A percentile compares a stretch with the other conserved stretches of the same genome.
Evolutionary conservation across 1,284 basidiomycete genomes (phyloP).

Genomic region (Pisolithus thermaeus): DNA sequence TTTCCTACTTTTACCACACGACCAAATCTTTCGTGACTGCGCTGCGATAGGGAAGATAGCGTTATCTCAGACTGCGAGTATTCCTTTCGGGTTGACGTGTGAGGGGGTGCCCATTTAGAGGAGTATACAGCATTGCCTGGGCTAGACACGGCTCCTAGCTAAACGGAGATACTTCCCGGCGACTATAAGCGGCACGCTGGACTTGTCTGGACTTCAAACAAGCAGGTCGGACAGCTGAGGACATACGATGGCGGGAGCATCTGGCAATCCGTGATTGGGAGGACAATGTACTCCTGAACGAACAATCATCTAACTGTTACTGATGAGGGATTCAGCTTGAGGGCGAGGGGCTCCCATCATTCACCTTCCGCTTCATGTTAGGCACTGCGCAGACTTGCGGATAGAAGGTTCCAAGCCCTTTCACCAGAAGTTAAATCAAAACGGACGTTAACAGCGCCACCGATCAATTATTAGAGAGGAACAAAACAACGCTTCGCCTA

Average conservation of each 20-base stretch:
- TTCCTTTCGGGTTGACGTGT: not conserved
- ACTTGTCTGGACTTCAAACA: not conserved
- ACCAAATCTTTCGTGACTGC: not conserved
- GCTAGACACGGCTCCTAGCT: not conserved
- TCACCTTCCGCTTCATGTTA: not conserved
- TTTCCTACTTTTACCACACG: slow-evolving; percentile 2
- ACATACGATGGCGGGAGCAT: not conserved
- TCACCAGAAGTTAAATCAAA: not conserved
- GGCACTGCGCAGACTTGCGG: not conserved
- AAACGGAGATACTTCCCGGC: no score
- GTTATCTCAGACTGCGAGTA: not conserved
- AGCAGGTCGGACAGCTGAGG: not conserved
- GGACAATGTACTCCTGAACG: not conserved
- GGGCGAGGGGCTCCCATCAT: not conserved
- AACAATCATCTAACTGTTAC: not conserved
- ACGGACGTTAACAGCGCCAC: not conserved
- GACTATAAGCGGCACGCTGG: no score
- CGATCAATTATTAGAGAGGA: not conserved
- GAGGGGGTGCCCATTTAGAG: not conserved
- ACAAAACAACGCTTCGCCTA: not conserved
- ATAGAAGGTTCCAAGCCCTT: not conserved
- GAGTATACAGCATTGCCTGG: not conserved
- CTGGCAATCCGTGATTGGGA: not conserved
- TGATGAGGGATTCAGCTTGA: not conserved
- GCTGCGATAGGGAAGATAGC: not conserved